phyloP scores from a whole-genome alignment of 768 basidiomycete genomes.

The Hygrophoropsis aurantiaca region DNA sequence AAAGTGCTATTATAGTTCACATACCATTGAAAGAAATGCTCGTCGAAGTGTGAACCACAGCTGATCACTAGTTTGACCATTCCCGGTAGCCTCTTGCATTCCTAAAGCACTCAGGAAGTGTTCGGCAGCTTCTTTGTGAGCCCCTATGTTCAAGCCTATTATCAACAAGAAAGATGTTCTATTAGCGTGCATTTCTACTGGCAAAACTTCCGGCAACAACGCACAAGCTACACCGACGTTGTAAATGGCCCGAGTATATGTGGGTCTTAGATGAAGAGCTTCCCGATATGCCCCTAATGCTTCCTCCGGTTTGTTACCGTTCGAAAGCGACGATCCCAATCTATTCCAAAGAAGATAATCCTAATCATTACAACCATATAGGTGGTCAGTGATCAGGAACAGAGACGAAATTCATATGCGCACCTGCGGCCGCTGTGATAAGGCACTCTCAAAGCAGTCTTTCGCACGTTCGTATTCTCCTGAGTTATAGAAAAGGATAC shows the following conservation, averaged over 20 bases:
- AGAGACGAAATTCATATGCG: conserved; percentile 11
- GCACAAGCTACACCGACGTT: conserved; percentile 97
- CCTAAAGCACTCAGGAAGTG: conserved; percentile 87
- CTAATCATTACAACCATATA: conserved; percentile 28
- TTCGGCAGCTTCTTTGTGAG: conserved; percentile 92
- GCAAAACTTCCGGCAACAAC: conserved; percentile 30
- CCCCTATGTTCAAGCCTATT: conserved; percentile 92
- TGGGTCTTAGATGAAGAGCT: conserved; percentile 87
- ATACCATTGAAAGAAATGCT: conserved; percentile 78
- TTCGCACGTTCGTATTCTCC: conserved; percentile 84
- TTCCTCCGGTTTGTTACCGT: conserved; percentile 92
- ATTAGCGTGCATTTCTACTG: neutral
- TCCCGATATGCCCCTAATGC: conserved; percentile 88
- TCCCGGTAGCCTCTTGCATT: conserved; percentile 68
- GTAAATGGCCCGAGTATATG: conserved; percentile 95
- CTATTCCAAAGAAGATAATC: conserved; percentile 97
- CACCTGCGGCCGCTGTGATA: conserved; percentile 75
- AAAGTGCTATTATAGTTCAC: conserved; percentile 15
- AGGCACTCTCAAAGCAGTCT: conserved; percentile 91
- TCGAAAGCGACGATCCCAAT: conserved; percentile 90
- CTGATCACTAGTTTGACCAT: conserved; percentile 74
- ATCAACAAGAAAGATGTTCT: conserved; percentile 6
- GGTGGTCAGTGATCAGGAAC: neutral
- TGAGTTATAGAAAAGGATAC: conserved; percentile 89
- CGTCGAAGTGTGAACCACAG: conserved; percentile 90